Evolutionary conservation across 495 filamentous ascomycete species (phyloP).

Genomic region (Apiosordaria backusii): DNA sequence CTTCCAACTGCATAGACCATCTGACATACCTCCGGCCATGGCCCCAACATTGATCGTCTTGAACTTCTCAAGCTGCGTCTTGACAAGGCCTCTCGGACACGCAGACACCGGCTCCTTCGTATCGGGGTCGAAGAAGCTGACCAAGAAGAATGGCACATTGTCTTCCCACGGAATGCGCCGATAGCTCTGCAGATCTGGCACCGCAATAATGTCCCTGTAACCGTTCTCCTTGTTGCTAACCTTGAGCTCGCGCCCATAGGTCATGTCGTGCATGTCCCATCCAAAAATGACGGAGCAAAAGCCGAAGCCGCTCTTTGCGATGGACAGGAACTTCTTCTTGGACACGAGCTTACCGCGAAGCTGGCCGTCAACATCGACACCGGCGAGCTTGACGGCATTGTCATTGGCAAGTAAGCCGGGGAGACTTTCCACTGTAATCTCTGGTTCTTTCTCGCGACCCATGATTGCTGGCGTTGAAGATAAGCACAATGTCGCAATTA

Average conservation of each 20-base stretch:
- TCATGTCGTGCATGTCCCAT: constrained; percentile 97
- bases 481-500: neutral
- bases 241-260: constrained; percentile 77
- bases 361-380: constrained; percentile 85
- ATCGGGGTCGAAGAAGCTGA: constrained; percentile 81
- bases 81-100: constrained; percentile 76
- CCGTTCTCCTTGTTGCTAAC: constrained; percentile 93
- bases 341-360: constrained; percentile 92
- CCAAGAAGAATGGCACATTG: constrained; percentile 86
- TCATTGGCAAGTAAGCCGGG: constrained; percentile 67
- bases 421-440: constrained; percentile 58
- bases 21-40: constrained; percentile 82
- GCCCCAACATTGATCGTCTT: constrained; percentile 64
- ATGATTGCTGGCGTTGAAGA: constrained; percentile 19
- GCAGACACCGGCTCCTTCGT: constrained; percentile 66
- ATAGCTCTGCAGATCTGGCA: constrained; percentile 77
- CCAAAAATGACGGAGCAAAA: constrained; percentile 97
- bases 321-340: constrained; percentile 91
- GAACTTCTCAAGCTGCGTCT: constrained; percentile 62
- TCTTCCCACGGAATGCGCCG: constrained; percentile 94
- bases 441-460: constrained; percentile 2
- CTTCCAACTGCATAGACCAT: neutral
- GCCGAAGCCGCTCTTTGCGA: constrained; percentile 80
- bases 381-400: constrained; percentile 84
- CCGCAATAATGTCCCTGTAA: constrained; percentile 82